Conservation (phyloP, 345 rosid species). For the Eucalyptus urophylla region DNA sequence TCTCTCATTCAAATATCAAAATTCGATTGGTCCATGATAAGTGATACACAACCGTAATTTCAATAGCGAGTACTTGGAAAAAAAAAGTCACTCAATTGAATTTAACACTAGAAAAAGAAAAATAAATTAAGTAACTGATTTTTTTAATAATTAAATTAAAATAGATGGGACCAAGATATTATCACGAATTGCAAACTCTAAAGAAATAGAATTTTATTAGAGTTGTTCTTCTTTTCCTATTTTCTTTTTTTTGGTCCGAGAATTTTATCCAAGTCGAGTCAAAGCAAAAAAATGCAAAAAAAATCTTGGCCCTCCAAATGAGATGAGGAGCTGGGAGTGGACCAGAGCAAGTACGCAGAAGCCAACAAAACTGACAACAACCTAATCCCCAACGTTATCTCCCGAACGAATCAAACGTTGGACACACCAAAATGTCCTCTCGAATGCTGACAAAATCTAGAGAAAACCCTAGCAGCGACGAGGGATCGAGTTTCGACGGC, state of each 20-base stretch:
- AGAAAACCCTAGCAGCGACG: background rate
- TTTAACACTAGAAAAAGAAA: background rate
- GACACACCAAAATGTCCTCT: background rate
- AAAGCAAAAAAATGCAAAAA: background rate
- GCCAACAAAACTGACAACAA: background rate
- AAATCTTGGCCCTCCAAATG: background rate
- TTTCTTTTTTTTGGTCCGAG: background rate
- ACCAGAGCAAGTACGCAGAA: background rate
- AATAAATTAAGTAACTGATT: background rate
- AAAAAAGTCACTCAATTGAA: background rate
- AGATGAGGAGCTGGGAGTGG: background rate
- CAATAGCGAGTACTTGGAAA: background rate
- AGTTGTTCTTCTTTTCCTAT: background rate
- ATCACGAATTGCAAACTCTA: background rate
- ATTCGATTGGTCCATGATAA: background rate
- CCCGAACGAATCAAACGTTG: background rate
- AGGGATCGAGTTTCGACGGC: background rate
- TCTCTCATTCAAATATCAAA: background rate
- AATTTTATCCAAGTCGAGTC: background rate
- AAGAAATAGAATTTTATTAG: background rate
- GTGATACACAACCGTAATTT: background rate
- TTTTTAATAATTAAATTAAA: background rate
- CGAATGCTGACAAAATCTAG: background rate
- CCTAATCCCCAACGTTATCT: background rate
- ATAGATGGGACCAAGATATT: background rate